Percentiles rank a stretch among this genome's conserved stretches.
Conservation (phyloP, 305 asterid species). For the Fraxinus dipetala region DNA sequence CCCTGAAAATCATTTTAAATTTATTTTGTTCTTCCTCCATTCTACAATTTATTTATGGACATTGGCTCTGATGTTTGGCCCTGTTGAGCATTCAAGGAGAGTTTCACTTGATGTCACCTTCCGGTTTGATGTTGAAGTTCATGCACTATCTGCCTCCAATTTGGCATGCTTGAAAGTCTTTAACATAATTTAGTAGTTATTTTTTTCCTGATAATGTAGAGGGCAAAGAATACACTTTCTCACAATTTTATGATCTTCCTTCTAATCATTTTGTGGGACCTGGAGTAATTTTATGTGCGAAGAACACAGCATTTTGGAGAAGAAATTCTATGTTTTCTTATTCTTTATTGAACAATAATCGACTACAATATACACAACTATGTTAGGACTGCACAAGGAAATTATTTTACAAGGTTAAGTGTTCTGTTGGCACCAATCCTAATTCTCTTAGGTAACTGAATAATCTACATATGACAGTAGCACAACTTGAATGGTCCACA, state of each 20-base stretch:
- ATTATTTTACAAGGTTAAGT: background rate
- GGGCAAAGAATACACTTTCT: background rate
- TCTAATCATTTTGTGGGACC: constrained; percentile 3
- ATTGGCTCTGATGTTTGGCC: background rate
- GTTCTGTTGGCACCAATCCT: background rate
- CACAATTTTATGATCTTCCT: constrained; percentile 10
- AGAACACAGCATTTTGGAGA: background rate
- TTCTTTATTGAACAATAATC: background rate
- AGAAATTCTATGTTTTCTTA: background rate
- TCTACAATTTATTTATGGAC: background rate
- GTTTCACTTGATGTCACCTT: constrained; percentile 8
- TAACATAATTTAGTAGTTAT: background rate
- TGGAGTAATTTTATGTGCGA: background rate
- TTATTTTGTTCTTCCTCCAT: background rate
- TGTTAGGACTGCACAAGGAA: background rate
- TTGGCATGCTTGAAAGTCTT: background rate
- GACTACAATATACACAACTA: background rate
- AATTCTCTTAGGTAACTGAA: background rate
- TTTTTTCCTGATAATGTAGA: background rate
- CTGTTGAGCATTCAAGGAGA: background rate
- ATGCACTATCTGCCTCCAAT: background rate
- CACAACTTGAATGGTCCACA: constrained; percentile 4
- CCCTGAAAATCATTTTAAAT: background rate
- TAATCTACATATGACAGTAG: background rate
- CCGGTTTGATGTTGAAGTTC: background rate